These are phyloP conservation scores for Plenodomus biglobosus DNA, from an alignment of 2,329 filamentous ascomycete genomes.

Conservation along the genomic window DNA sequence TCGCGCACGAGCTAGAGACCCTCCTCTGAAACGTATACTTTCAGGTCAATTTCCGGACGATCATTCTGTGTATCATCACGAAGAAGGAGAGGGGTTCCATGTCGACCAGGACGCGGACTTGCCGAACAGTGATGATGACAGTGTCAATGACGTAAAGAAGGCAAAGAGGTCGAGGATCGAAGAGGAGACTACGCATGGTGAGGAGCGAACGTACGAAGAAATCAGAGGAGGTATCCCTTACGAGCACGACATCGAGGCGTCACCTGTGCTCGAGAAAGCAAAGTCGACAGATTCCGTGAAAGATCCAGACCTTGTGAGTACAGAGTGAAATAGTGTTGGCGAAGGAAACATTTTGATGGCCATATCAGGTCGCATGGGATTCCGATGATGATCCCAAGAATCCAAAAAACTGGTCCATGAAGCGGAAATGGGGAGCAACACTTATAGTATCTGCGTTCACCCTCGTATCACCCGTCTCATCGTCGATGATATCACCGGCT, in stretches of 20 bases:
- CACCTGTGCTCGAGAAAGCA: slow-evolving; percentile 27
- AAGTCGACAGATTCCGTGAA: slow-evolving; percentile 26
- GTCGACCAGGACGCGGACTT: slow-evolving; percentile 20
- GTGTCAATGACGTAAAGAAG: slow-evolving; percentile 9
- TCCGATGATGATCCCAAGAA: slow-evolving; percentile 50
- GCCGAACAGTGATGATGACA: slow-evolving; percentile 13
- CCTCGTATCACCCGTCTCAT: slow-evolving; percentile 45
- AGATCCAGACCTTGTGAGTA: slow-evolving; percentile 39
- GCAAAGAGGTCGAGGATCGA: slow-evolving; percentile 13
- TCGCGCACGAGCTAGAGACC: slow-evolving; percentile 21
- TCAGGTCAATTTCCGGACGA: slow-evolving; percentile 40
- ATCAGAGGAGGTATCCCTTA: slow-evolving; percentile 32
- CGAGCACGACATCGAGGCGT: slow-evolving; percentile 36
- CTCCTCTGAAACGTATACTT: slow-evolving; percentile 29
- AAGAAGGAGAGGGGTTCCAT: slow-evolving; percentile 30
- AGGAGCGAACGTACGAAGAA: slow-evolving; percentile 27
- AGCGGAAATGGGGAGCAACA: slow-evolving; percentile 50
- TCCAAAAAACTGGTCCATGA: slow-evolving; percentile 38
- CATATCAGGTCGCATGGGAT: slow-evolving; percentile 49
- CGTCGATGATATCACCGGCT: slow-evolving; percentile 46
- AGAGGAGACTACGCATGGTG: slow-evolving; percentile 8
- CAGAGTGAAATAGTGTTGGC: background rate
- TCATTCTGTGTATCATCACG: slow-evolving; percentile 39
- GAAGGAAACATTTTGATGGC: slow-evolving; percentile 6
- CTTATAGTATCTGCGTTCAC: slow-evolving; percentile 49